Evolutionary conservation across 176 grass and related monocot genomes (phyloP), one percentile per base, ranked within the genome.

Genomic region (Hordeum marinum): DNA sequence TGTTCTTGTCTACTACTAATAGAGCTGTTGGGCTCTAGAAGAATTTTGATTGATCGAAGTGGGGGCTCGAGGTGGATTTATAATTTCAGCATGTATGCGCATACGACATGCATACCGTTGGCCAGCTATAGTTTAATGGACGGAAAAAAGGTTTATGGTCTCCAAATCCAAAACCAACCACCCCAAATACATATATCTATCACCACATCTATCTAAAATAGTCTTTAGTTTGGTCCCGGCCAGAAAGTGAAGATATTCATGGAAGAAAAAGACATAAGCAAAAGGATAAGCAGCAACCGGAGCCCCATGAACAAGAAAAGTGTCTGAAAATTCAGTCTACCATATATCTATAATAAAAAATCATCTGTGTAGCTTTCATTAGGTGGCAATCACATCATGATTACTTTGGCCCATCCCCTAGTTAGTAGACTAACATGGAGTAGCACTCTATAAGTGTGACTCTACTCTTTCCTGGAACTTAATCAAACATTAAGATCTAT

Each of bases 21-120:
- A 36, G 48, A 45, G 70, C 8, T 70, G 86, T 71, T 81, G 68
- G n/a, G 3, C 27, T 20, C 5, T 17, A 15, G 12, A 11, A 15
- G 12, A 11, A 26, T 64, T 14, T 21, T 63, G 55, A 50, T 21
- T 63, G 55, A 50, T 73, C n/a, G 29, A 84, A 46, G 75, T 63
- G 75, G 80, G 80, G 75, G 31, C 87, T 88, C 87, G 75, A 84
- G 66, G 36, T 68, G 17, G 31, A 66, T 35, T 43, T 66, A 9
- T 54, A 68, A 60, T 74, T 54, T 81, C 29, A 69, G 63, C 36
- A 59, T 76, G 63, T 25, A 59, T 76, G 11, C 60, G 52, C 20
- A 67, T 34, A 46, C 43, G 12, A 27, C 69, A 46, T 52, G 2
- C 20, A 81, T 27, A 50, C 66, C 43, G 34, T 82, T 82, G 66